Percentiles rank a stretch among this genome's conserved stretches.
phyloP scores from a whole-genome alignment of 2,329 filamentous ascomycete genomes.

The Aspergillus sp. region DNA sequence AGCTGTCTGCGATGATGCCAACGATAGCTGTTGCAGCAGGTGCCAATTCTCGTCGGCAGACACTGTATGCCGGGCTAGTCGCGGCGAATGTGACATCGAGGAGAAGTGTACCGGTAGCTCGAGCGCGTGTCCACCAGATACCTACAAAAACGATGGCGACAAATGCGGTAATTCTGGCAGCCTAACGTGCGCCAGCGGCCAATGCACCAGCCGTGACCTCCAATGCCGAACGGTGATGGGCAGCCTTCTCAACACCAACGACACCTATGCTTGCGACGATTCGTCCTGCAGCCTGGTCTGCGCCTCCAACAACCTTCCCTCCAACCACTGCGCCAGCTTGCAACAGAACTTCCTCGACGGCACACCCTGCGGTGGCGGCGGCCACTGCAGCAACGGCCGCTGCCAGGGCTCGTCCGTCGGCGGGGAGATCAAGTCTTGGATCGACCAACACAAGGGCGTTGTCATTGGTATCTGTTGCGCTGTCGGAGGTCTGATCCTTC shows the following conservation, averaged over 20 bases:
- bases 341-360: conserved; percentile 92
- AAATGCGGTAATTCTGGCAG: conserved; percentile 55
- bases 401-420: conserved; percentile 64
- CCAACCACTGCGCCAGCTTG: conserved; percentile 61
- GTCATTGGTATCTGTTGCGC: conserved; percentile 71
- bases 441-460: conserved; percentile 66
- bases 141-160: conserved; percentile 59
- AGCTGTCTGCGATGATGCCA: conserved; percentile 62
- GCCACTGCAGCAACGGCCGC: conserved; percentile 66
- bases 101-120: conserved; percentile 71
- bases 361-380: conserved; percentile 72
- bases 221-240: conserved; percentile 86
- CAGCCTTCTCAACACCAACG: conserved; percentile 60
- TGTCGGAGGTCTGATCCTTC: conserved; percentile 63
- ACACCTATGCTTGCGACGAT: conserved; percentile 69
- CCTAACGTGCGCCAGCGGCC: conserved; percentile 77
- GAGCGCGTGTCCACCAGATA: conserved; percentile 66
- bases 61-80: conserved; percentile 72
- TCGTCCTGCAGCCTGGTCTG: conserved; percentile 71
- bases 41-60: conserved; percentile 45
- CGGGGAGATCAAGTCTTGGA: conserved; percentile 66
- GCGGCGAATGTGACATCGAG: conserved; percentile 72
- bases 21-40: conserved; percentile 39
- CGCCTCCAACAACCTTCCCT: conserved; percentile 58
- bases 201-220: conserved; percentile 84